phyloP scores from a whole-genome alignment of 1,139 yeast species.

The Suhomyces atakaporum region DNA sequence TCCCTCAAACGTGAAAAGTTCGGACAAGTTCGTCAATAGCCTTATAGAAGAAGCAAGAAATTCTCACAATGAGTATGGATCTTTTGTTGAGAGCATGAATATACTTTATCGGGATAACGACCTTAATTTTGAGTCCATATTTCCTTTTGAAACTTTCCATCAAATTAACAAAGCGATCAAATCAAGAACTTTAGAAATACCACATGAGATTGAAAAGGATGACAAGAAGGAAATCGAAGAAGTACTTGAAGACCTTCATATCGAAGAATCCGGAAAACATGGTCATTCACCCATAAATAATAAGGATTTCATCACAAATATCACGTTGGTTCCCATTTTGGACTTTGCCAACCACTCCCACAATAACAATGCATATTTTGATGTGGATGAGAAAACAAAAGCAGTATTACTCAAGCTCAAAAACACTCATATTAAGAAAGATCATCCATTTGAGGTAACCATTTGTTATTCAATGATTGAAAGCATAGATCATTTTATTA shows the following conservation, averaged over 20 bases:
- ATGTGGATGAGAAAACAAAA: conserved; percentile 50
- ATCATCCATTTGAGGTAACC: conserved; percentile 41
- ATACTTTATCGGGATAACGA: conserved; percentile 13
- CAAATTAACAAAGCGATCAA: conserved; percentile 53
- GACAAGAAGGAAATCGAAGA: conserved; percentile 9
- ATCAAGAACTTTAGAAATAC: conserved; percentile 66
- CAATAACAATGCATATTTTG: conserved; percentile 56
- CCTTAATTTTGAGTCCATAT: conserved; percentile 13
- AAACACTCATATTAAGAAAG: conserved; percentile 10
- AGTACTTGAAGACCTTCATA: conserved; percentile 1
- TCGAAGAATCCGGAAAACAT: conserved; percentile 1
- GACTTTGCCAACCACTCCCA: conserved; percentile 67
- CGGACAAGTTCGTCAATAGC: conserved; percentile 21
- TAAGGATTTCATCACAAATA: conserved; percentile 47
- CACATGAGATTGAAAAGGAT: conserved; percentile 30
- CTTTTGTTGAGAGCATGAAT: conserved; percentile 21
- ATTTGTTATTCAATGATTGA: conserved; percentile 54
- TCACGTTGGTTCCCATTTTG: conserved; percentile 63
- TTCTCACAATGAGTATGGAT: conserved; percentile 23
- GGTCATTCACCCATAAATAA: neutral
- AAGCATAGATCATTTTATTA: conserved; percentile 47
- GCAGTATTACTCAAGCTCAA: conserved; percentile 48
- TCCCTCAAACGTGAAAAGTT: conserved; percentile 15
- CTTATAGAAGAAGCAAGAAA: conserved; percentile 21
- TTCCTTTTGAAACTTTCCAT: conserved; percentile 29